Evolutionary conservation across 2,329 filamentous ascomycete genomes (phyloP).

Genomic region (Geosmithia morbida): DNA sequence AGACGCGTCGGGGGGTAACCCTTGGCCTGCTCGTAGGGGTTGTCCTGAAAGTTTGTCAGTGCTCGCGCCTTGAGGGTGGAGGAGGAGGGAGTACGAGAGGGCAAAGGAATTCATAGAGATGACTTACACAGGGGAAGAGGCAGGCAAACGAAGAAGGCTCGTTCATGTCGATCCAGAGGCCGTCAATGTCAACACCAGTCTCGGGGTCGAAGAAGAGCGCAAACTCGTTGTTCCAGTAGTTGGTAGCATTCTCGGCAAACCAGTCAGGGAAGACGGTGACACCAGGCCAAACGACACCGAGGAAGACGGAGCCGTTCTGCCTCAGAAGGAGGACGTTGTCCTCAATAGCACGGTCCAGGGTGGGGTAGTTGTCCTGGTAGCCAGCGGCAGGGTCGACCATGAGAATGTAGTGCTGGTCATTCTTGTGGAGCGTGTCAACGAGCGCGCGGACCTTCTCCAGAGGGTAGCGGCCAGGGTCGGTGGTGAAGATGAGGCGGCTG

Average conservation of each 20-base stretch:
- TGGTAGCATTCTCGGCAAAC: conserved; percentile 50
- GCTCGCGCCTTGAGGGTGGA: not conserved
- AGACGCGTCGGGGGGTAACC: conserved; percentile 47
- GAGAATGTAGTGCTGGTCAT: conserved; percentile 56
- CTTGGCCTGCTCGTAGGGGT: conserved; percentile 9
- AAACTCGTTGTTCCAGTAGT: conserved; percentile 61
- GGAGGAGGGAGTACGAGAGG: not conserved
- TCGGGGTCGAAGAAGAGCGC: conserved; percentile 46
- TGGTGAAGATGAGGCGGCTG: conserved; percentile 37
- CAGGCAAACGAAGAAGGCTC: conserved; percentile 28
- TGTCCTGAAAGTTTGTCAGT: conserved; percentile 6
- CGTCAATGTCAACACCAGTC: conserved; percentile 60
- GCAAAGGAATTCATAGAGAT: too few relatives aligned
- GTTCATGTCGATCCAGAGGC: conserved; percentile 64
- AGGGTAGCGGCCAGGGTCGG: conserved; percentile 55
- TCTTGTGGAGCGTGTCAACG: conserved; percentile 48
- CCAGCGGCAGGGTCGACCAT: conserved; percentile 63
- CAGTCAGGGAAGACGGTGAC: conserved; percentile 62
- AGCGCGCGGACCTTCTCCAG: conserved; percentile 48
- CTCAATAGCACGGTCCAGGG: conserved; percentile 24
- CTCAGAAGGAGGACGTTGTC: conserved; percentile 33
- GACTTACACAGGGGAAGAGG: conserved; percentile 4
- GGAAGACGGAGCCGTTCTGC: conserved; percentile 39
- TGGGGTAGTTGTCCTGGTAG: conserved; percentile 30
- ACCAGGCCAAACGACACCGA: conserved; percentile 67